These are phyloP conservation scores for Pseudocercospora cruenta DNA, from an alignment of 2,329 filamentous ascomycete genomes.

Conservation along the genomic window DNA sequence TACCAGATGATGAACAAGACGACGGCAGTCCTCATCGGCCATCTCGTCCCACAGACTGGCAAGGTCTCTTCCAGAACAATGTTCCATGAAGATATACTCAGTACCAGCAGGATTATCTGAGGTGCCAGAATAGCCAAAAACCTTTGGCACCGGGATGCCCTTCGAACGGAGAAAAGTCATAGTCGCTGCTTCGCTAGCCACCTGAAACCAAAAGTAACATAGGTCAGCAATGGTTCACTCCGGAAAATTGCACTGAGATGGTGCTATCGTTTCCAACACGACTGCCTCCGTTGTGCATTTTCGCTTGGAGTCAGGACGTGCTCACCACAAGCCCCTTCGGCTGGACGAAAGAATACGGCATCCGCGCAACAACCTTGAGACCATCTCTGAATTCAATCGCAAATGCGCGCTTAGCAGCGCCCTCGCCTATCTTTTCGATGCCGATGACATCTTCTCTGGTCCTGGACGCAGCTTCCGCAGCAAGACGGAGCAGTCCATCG, in stretches of 20 bases:
- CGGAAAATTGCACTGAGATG: too few species aligned
- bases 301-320: too few species aligned
- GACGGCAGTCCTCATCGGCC: conserved; percentile 29
- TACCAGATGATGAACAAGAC: conserved; percentile 35
- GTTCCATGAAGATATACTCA: conserved; percentile 36
- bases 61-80: conserved; percentile 24
- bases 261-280: too few species aligned
- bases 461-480: conserved; percentile 36
- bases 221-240: too few species aligned
- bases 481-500: conserved; percentile 32
- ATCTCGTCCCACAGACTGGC: conserved; percentile 27
- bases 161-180: conserved; percentile 28
- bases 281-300: too few species aligned
- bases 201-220: too few species aligned
- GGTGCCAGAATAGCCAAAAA: conserved; percentile 28
- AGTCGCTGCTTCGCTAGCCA: conserved; percentile 34
- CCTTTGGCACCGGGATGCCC: conserved; percentile 29
- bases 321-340: conserved; percentile 21
- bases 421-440: conserved; percentile 32
- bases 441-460: conserved; percentile 22
- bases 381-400: conserved; percentile 24
- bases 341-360: conserved; percentile 26
- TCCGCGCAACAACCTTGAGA: conserved; percentile 30
- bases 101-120: conserved; percentile 31
- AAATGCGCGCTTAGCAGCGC: conserved; percentile 29